Percentiles rank a stretch among this genome's conserved stretches.
phyloP scores from a whole-genome alignment of 495 filamentous ascomycete genomes.

The Pyronema domesticum region DNA sequence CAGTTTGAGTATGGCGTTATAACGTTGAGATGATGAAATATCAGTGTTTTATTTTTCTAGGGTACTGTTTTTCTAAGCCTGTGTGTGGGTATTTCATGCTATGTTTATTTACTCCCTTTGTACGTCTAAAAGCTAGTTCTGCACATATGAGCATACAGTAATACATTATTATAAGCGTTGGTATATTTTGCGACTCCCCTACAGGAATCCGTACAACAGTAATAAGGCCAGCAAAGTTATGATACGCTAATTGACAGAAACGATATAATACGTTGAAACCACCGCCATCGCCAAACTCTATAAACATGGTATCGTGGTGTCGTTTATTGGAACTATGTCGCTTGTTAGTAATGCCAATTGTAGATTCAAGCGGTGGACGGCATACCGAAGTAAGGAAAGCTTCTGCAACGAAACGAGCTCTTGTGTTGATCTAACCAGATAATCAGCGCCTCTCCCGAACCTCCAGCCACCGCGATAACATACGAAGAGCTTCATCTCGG shows the following conservation, averaged over 20 bases:
- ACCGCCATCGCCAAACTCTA: background rate
- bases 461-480: slow-evolving; percentile 25
- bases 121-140: no score
- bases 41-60: no score
- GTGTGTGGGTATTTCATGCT: no score
- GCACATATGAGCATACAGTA: no score
- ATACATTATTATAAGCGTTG: no score
- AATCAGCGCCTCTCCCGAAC: background rate
- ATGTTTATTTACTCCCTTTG: no score
- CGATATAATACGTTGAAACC: background rate
- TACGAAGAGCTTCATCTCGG: slow-evolving; percentile 99
- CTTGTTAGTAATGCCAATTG: background rate
- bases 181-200: no score
- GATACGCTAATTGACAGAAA: background rate
- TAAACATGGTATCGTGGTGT: background rate
- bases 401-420: slow-evolving; percentile 94
- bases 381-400: slow-evolving; percentile 76
- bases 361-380: background rate
- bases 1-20: no score
- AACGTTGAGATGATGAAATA: no score
- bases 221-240: background rate
- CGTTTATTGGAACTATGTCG: background rate
- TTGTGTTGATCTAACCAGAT: slow-evolving; percentile 63
- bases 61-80: no score
- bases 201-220: no score